These are phyloP conservation scores for Hyparrhenia diplandra DNA, from an alignment of 176 grass and related monocot genomes.

Conservation along the genomic window DNA sequence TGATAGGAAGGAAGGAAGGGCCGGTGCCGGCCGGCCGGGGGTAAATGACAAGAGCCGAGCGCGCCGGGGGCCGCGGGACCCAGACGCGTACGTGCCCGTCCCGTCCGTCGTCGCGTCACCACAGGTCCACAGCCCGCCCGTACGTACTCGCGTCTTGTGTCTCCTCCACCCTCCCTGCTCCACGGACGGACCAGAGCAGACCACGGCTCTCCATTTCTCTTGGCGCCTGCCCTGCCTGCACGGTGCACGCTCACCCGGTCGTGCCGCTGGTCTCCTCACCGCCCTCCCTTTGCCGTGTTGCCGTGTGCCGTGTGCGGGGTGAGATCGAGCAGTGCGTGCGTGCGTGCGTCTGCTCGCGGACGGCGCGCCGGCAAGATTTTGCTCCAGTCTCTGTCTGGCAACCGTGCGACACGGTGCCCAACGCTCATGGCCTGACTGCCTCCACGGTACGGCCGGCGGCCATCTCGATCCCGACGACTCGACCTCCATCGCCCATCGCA, in stretches of 20 bases:
- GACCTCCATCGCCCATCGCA: not conserved
- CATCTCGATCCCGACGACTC: not conserved
- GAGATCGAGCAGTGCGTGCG: not conserved
- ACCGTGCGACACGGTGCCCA: not conserved
- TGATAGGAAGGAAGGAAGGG: conserved; percentile 14
- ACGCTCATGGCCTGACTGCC: not conserved
- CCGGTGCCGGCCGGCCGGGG: not conserved
- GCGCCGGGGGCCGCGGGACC: not conserved
- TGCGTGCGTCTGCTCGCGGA: not conserved
- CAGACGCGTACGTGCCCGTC: conserved; percentile 22
- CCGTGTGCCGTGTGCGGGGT: not conserved
- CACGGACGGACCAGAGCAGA: not conserved
- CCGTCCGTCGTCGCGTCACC: not conserved
- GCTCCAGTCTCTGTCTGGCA: not conserved
- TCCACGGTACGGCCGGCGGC: not conserved
- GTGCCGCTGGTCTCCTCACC: not conserved
- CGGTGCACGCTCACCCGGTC: too few species aligned
- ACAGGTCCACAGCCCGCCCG: too few species aligned
- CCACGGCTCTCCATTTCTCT: not conserved
- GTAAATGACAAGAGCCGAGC: too few species aligned
- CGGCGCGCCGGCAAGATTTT: conserved; percentile 7
- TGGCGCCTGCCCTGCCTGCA: too few species aligned
- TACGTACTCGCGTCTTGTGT: not conserved
- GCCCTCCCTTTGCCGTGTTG: too few species aligned
- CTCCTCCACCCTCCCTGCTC: not conserved